A percentile compares a stretch with the other conserved stretches of the same genome.
phyloP scores from a whole-genome alignment of 148 eudicot species.

The Rhododendron mucronatum region DNA sequence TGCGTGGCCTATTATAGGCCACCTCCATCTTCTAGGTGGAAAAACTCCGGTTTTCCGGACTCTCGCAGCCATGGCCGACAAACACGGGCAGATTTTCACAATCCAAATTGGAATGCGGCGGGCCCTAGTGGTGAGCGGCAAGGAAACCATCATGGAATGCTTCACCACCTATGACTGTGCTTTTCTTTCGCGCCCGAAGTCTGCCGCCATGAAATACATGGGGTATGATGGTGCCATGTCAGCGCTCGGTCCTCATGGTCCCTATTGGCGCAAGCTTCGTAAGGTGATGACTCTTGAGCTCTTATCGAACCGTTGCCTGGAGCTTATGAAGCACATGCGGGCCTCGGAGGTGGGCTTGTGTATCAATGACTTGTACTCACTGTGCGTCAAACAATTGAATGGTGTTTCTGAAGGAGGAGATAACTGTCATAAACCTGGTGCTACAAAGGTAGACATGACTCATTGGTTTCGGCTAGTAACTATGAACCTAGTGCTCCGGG shows the following conservation, averaged over 20 bases:
- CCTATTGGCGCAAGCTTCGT: background rate
- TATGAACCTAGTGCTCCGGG: background rate
- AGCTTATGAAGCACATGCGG: too few species aligned
- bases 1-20: background rate
- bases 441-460: background rate
- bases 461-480: background rate
- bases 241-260: background rate
- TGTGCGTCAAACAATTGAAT: background rate
- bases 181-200: background rate
- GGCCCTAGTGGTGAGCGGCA: constrained; percentile 1
- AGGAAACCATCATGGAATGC: background rate
- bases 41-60: background rate
- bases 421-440: background rate
- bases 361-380: background rate
- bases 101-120: background rate
- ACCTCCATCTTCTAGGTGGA: background rate
- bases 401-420: background rate
- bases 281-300: background rate
- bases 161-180: background rate
- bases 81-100: background rate
- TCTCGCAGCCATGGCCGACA: background rate
- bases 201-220: background rate
- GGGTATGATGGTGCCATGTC: background rate
- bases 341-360: too few species aligned
- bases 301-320: too few species aligned